These are phyloP conservation scores for Aspergillus quadrilineatus DNA, from an alignment of 2,329 filamentous ascomycete species.

Conservation along the genomic window DNA sequence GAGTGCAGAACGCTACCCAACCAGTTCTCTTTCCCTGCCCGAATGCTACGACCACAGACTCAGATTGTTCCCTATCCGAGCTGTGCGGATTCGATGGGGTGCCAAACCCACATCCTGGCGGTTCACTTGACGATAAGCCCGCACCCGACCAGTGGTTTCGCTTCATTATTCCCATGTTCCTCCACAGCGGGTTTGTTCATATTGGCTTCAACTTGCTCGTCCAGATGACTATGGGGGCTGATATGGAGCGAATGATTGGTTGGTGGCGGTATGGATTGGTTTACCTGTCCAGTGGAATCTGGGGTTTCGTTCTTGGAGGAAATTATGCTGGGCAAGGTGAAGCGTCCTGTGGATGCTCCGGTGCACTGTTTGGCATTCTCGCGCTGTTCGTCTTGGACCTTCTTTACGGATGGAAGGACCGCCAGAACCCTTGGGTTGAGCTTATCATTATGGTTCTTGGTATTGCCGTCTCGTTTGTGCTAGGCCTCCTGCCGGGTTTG, in stretches of 20 bases:
- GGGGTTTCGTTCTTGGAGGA: constrained; percentile 90
- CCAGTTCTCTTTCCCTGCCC: constrained; percentile 71
- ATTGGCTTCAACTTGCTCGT: constrained; percentile 94
- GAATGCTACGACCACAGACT: constrained; percentile 64
- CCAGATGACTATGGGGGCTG: constrained; percentile 82
- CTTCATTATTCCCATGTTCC: constrained; percentile 92
- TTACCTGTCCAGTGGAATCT: constrained; percentile 88
- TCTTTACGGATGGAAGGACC: constrained; percentile 86
- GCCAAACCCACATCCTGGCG: constrained; percentile 59
- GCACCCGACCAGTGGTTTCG: constrained; percentile 93
- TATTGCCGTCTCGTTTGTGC: constrained; percentile 82
- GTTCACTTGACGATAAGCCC: constrained; percentile 55
- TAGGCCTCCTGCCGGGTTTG: constrained; percentile 85
- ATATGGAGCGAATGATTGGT: constrained; percentile 91
- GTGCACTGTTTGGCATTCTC: constrained; percentile 86
- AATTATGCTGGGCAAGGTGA: constrained; percentile 85
- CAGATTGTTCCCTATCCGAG: constrained; percentile 69
- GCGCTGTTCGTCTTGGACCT: constrained; percentile 86
- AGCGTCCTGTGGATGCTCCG: constrained; percentile 84
- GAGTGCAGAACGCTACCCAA: constrained; percentile 39
- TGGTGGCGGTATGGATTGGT: constrained; percentile 84
- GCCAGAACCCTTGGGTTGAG: constrained; percentile 73
- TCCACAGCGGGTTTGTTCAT: constrained; percentile 91
- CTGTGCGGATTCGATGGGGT: constrained; percentile 82
- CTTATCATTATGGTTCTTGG: constrained; percentile 85